Evolutionary conservation across 208 protist genomes (phyloP).

Genomic region (Trypanosoma congolense): DNA sequence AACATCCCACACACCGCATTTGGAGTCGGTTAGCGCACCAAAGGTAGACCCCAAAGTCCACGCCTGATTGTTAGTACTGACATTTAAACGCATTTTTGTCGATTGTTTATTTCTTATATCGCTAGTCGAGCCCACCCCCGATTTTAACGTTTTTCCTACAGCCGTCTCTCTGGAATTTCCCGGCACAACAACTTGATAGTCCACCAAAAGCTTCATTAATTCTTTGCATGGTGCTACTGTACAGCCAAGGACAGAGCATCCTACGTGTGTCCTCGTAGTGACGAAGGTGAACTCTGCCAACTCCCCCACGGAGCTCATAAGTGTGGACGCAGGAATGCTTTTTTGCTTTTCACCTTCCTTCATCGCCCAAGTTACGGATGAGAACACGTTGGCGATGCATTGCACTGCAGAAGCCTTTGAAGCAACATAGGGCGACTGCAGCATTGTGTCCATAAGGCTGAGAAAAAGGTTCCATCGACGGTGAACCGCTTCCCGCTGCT

Average conservation of each 20-base stretch:
- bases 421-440: conserved; percentile 39
- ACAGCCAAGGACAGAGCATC: conserved; percentile 12
- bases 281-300: conserved; percentile 34
- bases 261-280: conserved; percentile 45
- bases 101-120: too few species aligned
- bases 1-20: conserved; percentile 13
- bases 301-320: conserved; percentile 36
- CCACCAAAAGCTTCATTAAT: conserved; percentile 12
- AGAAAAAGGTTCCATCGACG: conserved; percentile 38
- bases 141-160: background rate
- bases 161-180: background rate
- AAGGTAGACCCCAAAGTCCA: conserved; percentile 4
- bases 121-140: too few species aligned
- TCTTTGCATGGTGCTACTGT: conserved; percentile 13
- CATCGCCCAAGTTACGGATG: conserved; percentile 32
- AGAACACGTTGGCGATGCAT: conserved; percentile 33
- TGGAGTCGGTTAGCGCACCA: conserved; percentile 5
- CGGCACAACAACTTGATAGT: conserved; percentile 1
- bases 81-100: too few species aligned
- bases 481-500: conserved; percentile 31
- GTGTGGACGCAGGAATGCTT: conserved; percentile 4
- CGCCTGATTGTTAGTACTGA: too few species aligned
- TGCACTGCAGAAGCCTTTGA: conserved; percentile 49
- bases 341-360: conserved; percentile 8
- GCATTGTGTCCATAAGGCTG: conserved; percentile 34